Percentiles rank a stretch among this genome's conserved stretches.
Evolutionary conservation across 805 yeast species (phyloP).

Genomic region (Starmerella powellii): DNA sequence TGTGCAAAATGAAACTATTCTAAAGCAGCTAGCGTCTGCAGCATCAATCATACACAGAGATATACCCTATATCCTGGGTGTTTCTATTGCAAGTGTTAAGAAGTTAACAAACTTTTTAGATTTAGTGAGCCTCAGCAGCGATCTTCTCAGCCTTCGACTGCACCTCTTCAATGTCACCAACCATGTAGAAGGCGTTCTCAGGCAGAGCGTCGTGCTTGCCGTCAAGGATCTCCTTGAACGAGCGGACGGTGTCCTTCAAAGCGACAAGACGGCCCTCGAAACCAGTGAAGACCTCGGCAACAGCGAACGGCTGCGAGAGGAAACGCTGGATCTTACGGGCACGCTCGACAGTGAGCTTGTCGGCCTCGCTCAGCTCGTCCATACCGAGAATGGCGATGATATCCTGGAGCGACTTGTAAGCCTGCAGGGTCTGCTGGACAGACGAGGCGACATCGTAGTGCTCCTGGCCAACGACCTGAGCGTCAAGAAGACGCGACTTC

Average conservation of each 20-base stretch:
- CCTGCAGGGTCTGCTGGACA: constrained; percentile 98
- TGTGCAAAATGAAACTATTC: too few relatives aligned
- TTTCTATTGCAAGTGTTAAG: constrained; percentile 5
- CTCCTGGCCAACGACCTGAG: constrained; percentile 94
- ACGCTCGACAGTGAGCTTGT: constrained; percentile 98
- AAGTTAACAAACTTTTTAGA: background rate
- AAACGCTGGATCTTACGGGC: constrained; percentile 99
- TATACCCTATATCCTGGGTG: background rate
- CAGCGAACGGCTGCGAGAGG: constrained; percentile 99
- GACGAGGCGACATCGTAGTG: constrained; percentile 90
- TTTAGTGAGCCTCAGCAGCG: constrained; percentile 55
- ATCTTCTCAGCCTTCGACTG: constrained; percentile 97
- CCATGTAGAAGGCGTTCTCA: constrained; percentile 99
- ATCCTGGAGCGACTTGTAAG: constrained; percentile 99
- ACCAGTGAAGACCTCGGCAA: constrained; percentile 99
- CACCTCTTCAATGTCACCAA: constrained; percentile 98
- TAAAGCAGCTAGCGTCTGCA: too few relatives aligned
- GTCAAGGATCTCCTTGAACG: constrained; percentile 93
- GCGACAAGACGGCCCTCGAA: constrained; percentile 95
- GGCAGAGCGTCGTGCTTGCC: constrained; percentile 99
- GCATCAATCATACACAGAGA: constrained; percentile 1
- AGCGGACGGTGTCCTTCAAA: constrained; percentile 84
- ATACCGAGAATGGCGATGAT: constrained; percentile 99
- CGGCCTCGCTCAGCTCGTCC: constrained; percentile 99
- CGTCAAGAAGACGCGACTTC: constrained; percentile 96